A percentile compares a stretch with the other conserved stretches of the same genome.
phyloP scores from a whole-genome alignment of 306 rosid species.

The Aeschynomene evenia region DNA sequence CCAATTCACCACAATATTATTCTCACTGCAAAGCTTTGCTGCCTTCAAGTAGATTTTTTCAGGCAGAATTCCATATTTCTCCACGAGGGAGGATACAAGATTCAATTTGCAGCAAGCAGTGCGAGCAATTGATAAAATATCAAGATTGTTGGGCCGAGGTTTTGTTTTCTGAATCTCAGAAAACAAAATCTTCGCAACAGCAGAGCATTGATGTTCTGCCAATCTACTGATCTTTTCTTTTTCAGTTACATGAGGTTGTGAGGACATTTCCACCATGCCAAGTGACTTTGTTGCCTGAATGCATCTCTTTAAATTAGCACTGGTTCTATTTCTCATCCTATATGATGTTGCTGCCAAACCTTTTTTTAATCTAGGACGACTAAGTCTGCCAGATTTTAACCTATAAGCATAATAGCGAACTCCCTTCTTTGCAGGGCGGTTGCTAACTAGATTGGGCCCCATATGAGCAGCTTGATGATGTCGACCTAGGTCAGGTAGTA shows the following conservation, averaged over 20 bases:
- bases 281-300: constrained; percentile 71
- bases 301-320: constrained; percentile 65
- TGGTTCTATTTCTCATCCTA: constrained; percentile 79
- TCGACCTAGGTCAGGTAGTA: constrained; percentile 96
- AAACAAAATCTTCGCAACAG: constrained; percentile 78
- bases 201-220: constrained; percentile 70
- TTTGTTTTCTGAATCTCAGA: constrained; percentile 84
- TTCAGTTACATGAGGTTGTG: constrained; percentile 53
- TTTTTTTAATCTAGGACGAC: constrained; percentile 80
- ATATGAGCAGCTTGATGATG: constrained; percentile 99
- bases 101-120: constrained; percentile 81
- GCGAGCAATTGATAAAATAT: constrained; percentile 69
- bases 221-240: constrained; percentile 52
- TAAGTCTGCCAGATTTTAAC: constrained; percentile 90
- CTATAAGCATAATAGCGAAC: constrained; percentile 79
- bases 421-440: constrained; percentile 77
- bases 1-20: constrained; percentile 60
- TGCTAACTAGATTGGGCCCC: constrained; percentile 71
- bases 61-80: constrained; percentile 73
- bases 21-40: constrained; percentile 88
- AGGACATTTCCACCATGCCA: constrained; percentile 42
- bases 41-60: constrained; percentile 82
- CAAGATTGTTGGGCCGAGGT: constrained; percentile 73
- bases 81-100: constrained; percentile 66
- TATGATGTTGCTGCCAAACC: constrained; percentile 73